Percentiles rank a stretch among this genome's conserved stretches.
Evolutionary conservation across 108 stramenopile species (phyloP).

Genomic region (Nitzschia inconspicua): DNA sequence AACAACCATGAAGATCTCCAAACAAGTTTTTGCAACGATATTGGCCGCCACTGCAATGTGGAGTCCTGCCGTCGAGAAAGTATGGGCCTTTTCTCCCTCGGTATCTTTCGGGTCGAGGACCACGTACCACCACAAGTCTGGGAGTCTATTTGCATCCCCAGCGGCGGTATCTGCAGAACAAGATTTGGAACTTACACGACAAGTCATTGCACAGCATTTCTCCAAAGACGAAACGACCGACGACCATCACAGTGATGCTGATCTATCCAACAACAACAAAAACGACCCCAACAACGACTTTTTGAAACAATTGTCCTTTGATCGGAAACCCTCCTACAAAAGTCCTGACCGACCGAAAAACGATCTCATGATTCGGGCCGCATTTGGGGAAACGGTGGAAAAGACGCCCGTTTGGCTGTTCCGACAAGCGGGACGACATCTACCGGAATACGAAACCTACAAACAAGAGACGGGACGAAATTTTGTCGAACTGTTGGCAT

Average conservation of each 20-base stretch:
- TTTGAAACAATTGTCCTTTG: background rate
- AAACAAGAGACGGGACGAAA: conserved; percentile 79
- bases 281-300: background rate
- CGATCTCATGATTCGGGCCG: conserved; percentile 84
- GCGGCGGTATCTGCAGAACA: conserved; percentile 24
- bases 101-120: background rate
- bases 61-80: too few relatives aligned
- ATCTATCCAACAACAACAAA: background rate
- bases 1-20: too few relatives aligned
- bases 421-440: conserved; percentile 93
- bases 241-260: background rate
- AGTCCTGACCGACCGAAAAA: conserved; percentile 47
- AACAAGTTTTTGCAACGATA: too few relatives aligned
- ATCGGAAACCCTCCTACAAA: conserved; percentile 4
- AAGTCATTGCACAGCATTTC: conserved; percentile 45
- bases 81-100: background rate
- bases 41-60: too few relatives aligned
- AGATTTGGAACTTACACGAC: conserved; percentile 68
- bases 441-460: conserved; percentile 89
- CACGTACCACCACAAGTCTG: background rate
- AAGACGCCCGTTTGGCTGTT: conserved; percentile 92
- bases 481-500: conserved; percentile 87
- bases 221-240: background rate
- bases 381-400: conserved; percentile 68
- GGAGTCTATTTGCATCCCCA: background rate